Percentiles rank a stretch among this genome's conserved stretches.
Evolutionary conservation across 768 basidiomycete species (phyloP).

Genomic region (Lepiota venenata): DNA sequence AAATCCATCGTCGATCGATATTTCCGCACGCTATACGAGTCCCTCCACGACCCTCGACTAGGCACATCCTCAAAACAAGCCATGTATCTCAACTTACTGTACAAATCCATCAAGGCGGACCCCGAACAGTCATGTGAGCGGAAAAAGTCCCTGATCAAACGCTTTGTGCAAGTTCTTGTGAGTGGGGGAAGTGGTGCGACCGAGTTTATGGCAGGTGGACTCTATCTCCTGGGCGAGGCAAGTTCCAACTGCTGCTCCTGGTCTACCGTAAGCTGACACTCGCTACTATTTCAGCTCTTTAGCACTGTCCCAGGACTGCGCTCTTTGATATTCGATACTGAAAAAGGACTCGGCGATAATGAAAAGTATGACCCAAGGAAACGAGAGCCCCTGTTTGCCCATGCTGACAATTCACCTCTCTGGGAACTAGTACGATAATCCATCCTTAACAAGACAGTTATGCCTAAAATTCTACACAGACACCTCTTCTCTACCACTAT

Average conservation of each 20-base stretch:
- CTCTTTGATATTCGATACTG: constrained; percentile 30
- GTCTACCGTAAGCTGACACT: background rate
- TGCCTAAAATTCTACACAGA: constrained; percentile 35
- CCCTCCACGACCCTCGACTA: constrained; percentile 79
- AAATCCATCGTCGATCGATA: constrained; percentile 61
- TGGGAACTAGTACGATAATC: constrained; percentile 80
- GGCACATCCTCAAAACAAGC: constrained; percentile 88
- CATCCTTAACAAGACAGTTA: background rate
- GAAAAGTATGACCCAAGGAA: constrained; percentile 81
- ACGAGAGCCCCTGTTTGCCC: constrained; percentile 84
- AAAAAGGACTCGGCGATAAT: constrained; percentile 13
- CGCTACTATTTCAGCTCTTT: constrained; percentile 30
- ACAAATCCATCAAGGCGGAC: constrained; percentile 80
- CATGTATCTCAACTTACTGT: constrained; percentile 93
- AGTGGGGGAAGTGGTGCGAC: constrained; percentile 69
- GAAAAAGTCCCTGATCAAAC: constrained; percentile 74
- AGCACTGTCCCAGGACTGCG: constrained; percentile 39
- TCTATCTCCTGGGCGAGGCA: constrained; percentile 88
- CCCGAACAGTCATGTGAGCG: constrained; percentile 45
- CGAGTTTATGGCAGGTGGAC: constrained; percentile 86
- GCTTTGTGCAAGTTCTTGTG: constrained; percentile 79
- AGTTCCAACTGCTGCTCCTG: constrained; percentile 17
- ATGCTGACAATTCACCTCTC: constrained; percentile 73
- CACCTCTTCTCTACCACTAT: constrained; percentile 79
- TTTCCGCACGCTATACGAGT: constrained; percentile 87